phyloP scores from a whole-genome alignment of 75 land plant species.

The Cryptomeria japonica region DNA sequence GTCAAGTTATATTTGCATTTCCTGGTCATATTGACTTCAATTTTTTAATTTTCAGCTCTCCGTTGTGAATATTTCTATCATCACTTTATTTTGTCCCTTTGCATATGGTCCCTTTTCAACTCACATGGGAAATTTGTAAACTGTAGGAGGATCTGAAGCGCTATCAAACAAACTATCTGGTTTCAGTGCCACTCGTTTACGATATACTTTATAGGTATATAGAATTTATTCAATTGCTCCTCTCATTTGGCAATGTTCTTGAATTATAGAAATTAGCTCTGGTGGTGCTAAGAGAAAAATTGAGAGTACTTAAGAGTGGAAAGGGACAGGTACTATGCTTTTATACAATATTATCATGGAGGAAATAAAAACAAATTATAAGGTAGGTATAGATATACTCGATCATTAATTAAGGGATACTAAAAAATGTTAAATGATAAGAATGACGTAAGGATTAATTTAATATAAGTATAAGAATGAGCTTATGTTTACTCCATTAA shows the following conservation, averaged over 20 bases:
- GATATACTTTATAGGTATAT: slow-evolving; percentile 84
- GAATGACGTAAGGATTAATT: not conserved
- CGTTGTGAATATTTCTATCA: not conserved
- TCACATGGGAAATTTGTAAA: not conserved
- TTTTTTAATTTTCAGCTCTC: not conserved
- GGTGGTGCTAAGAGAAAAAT: not conserved
- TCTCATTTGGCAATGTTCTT: not conserved
- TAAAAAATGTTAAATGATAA: not conserved
- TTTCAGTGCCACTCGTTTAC: slow-evolving; percentile 88
- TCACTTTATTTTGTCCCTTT: not conserved
- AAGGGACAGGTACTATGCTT: not conserved
- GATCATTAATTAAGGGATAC: not conserved
- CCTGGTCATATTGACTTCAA: not conserved
- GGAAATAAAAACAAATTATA: not conserved
- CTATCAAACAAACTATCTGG: slow-evolving; percentile 74
- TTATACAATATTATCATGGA: not conserved
- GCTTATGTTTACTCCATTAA: not conserved
- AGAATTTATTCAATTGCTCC: not conserved
- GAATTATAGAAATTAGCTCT: not conserved
- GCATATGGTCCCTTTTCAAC: slow-evolving; percentile 1
- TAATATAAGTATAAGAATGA: not conserved
- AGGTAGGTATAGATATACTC: not conserved
- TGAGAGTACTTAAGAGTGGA: not conserved
- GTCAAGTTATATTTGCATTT: not conserved
- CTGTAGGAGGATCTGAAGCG: slow-evolving; percentile 70